A percentile compares a stretch with the other conserved stretches of the same genome.
Conservation (phyloP, 2,329 filamentous ascomycete genomes). For the Fusarium nodosum region DNA sequence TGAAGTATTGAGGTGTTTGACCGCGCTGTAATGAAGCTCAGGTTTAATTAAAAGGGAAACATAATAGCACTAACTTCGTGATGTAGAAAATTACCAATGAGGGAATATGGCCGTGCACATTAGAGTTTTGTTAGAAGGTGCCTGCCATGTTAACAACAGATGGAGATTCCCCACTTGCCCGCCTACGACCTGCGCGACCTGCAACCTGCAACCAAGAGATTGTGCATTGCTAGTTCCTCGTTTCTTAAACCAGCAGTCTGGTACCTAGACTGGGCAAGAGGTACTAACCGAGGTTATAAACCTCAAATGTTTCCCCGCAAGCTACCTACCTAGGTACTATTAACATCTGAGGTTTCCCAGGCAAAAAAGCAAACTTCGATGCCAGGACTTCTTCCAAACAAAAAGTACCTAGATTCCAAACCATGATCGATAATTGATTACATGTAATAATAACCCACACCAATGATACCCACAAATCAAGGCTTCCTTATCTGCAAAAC, state of each 20-base stretch:
- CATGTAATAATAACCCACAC: conserved; percentile 23
- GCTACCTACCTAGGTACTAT: too few relatives aligned
- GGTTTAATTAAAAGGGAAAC: conserved; percentile 6
- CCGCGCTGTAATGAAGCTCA: background rate
- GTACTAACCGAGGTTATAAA: background rate
- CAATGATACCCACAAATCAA: conserved; percentile 22
- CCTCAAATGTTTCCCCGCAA: too few relatives aligned
- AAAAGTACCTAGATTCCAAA: background rate
- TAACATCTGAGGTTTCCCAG: background rate
- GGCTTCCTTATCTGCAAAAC: conserved; percentile 33
- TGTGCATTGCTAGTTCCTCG: conserved; percentile 14
- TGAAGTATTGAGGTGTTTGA: conserved; percentile 21
- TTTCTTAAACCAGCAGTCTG: background rate
- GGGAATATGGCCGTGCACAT: conserved; percentile 12
- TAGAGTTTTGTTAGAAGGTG: conserved; percentile 16
- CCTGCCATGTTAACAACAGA: conserved; percentile 3
- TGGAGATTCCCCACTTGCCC: conserved; percentile 5
- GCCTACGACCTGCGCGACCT: background rate
- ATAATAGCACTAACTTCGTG: background rate
- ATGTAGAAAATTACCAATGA: conserved; percentile 14
- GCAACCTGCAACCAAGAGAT: background rate
- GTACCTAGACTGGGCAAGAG: background rate
- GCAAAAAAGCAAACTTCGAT: background rate
- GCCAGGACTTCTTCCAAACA: background rate
- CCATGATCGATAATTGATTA: conserved; percentile 16